Evolutionary conservation across 2,329 filamentous ascomycete species (phyloP), one percentile per base, ranked within the genome.

Genomic region (Malbranchea zuffiana): DNA sequence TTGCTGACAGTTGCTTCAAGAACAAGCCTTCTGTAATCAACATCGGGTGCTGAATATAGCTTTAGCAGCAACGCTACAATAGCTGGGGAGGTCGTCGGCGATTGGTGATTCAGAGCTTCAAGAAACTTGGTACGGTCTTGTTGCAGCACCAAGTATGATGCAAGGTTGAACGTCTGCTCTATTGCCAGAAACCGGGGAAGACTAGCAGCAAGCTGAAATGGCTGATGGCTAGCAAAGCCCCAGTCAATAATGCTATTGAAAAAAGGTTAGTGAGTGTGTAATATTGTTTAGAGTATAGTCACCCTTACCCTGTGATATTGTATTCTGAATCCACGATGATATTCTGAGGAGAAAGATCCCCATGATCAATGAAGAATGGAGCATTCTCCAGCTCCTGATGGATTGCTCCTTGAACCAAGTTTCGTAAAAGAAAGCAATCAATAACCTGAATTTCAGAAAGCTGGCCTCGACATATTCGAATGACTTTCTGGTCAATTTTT

Each of bases 191-290:
- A 42, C 19, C 34, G 32, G 31, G 39, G 34, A 28, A 37, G 31
- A 31, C 39, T 30, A 28, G 39, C 35, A 25, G 39, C 39, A 30
- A 30, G 21, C 26, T 42, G 39, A 12, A 42, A 42, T 3, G 34
- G 35, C 20, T 30, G 21, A 33, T 35, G 26, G 12, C 19, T 25
- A 13, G 11, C 2, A 32, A 38, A 38, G 3, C 39, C 39, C 35
- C 39, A 42, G 26, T 42, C 39, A 26, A 42, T 42, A 21, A 42
- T 38, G 3, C 39, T 42, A 34, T 35, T 4, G 15, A 37, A 38
- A 13, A 23, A 15, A 30, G 39, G 24, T 19, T 5, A 3, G 12
- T 13, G 17, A 17, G 13, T 18, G 34, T 17, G 29, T 11, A 19
- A 16, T 25, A 30, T 37, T 28, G 5, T 18, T 4, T 12, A 19